Base-by-base conservation (phyloP, 148 eudicot species). In the Vaccinium myrtillus region DNA sequence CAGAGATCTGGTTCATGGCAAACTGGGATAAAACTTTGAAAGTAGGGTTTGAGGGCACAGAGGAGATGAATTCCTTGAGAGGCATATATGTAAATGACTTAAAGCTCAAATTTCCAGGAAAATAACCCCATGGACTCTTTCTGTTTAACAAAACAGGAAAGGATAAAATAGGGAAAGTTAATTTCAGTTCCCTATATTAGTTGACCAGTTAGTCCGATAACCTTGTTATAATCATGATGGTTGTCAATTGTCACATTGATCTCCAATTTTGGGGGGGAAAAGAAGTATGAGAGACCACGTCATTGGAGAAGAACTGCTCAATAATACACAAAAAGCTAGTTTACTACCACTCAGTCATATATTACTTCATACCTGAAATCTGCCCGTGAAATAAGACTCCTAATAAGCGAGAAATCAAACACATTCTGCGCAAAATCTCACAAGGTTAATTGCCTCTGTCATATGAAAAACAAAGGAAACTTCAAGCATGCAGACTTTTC, bases 361-460 rank as follows among this genome's bases (percentile, higher is more conserved):
- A 83, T 23, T 16, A 49, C 48, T 54, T 79, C 83, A 69, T 86
- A 97, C 99, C 99, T 97, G 94, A 94, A 97, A 90, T 97, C 92
- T 83, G 94, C 49, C 54, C 91, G 94, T 50, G 93, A 88, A 63
- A 97, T 86, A 83, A 95, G 97, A 88, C 89, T 92, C 88, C 87
- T 91, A 84, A 97, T 94, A 54, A 95, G 95, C 75, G 93, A 87
- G 84, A 97, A 95, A 91, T 97, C 99, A 88, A 97, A 97, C 82
- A 97, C 99, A 87, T 89, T 90, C 99, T 97, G 98, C 91, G 84
- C 43, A 81, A 13, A 83, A 83, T 7, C 23, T 25, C 81, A 56
- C 19, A 85, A 1, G 50, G 75, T 87, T 78, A 74, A 69, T 78
- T 21, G 74, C 11, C 16, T 46, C 58, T 9, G 51, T 9, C 65